A percentile compares a stretch with the other conserved stretches of the same genome.
These are phyloP conservation scores for Cytospora paraplurivora DNA, from an alignment of 2,329 filamentous ascomycete genomes.

Conservation along the genomic window DNA sequence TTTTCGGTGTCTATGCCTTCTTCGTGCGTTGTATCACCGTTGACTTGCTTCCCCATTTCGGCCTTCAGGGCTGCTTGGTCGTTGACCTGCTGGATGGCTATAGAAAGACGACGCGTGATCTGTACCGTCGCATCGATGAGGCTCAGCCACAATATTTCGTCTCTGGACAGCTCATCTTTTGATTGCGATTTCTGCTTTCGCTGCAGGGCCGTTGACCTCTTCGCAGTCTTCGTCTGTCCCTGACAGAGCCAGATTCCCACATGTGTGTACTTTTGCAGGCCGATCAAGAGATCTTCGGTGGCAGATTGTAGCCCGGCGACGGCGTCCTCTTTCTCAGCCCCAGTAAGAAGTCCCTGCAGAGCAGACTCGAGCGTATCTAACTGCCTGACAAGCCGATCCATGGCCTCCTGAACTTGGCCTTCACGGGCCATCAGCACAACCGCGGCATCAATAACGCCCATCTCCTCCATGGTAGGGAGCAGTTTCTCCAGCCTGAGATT, in stretches of 20 bases:
- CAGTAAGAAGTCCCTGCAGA: conserved; percentile 71
- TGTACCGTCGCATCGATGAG: conserved; percentile 63
- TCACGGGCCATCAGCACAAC: conserved; percentile 89
- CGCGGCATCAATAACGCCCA: conserved; percentile 87
- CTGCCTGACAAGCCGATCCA: conserved; percentile 82
- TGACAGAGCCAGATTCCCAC: conserved; percentile 97
- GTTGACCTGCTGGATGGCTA: conserved; percentile 47
- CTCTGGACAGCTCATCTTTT: conserved; percentile 50
- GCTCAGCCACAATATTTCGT: conserved; percentile 62
- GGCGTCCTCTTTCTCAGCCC: conserved; percentile 58
- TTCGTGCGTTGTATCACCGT: conserved; percentile 34
- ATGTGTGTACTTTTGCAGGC: conserved; percentile 84
- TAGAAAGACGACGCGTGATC: conserved; percentile 65
- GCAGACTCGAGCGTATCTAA: conserved; percentile 78
- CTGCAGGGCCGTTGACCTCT: conserved; percentile 48
- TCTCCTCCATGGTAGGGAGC: conserved; percentile 84
- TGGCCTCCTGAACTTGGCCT: conserved; percentile 79
- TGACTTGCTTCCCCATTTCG: conserved; percentile 31
- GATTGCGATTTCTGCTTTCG: conserved; percentile 52
- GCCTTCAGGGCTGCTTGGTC: conserved; percentile 27
- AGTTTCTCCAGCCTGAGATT: conserved; percentile 79
- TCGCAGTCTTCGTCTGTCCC: conserved; percentile 70
- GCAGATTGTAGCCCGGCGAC: conserved; percentile 60
- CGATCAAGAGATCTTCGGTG: conserved; percentile 72
- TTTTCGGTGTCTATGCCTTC: conserved; percentile 55